phyloP scores from a whole-genome alignment of 2,329 filamentous ascomycete genomes.

The Lecanosticta acicola region DNA sequence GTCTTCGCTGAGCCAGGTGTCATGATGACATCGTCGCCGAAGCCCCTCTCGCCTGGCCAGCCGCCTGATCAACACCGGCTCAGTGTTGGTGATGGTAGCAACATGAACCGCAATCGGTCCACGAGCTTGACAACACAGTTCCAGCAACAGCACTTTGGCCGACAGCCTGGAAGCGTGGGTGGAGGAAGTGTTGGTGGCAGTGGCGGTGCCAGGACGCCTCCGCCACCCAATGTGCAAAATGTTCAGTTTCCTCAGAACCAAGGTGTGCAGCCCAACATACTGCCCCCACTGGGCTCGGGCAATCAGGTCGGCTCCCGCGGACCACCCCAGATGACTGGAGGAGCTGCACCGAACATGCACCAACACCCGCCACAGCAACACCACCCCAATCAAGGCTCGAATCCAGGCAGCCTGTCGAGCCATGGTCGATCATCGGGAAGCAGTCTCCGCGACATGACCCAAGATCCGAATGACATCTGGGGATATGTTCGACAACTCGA shows the following conservation, averaged over 20 bases:
- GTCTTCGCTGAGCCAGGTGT: slow-evolving; percentile 62
- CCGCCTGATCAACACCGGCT: slow-evolving; percentile 47
- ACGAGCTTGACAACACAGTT: slow-evolving; percentile 62
- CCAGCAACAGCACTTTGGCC: slow-evolving; percentile 58
- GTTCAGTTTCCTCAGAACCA: slow-evolving; percentile 36
- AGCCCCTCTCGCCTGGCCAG: slow-evolving; percentile 67
- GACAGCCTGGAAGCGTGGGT: slow-evolving; percentile 24
- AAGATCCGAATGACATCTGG: slow-evolving; percentile 55
- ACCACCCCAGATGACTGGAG: slow-evolving; percentile 17
- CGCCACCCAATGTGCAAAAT: slow-evolving; percentile 39
- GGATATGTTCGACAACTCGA: slow-evolving; percentile 67
- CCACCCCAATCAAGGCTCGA: slow-evolving; percentile 32
- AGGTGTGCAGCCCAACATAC: slow-evolving; percentile 26
- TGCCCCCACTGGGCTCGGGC: slow-evolving; percentile 36
- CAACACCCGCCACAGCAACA: slow-evolving; percentile 36
- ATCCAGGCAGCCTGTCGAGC: slow-evolving; percentile 47
- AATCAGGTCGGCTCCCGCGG: slow-evolving; percentile 23
- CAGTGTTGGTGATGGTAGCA: slow-evolving; percentile 43
- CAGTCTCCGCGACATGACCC: slow-evolving; percentile 64
- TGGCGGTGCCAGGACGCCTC: slow-evolving; percentile 52
- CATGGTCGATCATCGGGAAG: slow-evolving; percentile 53
- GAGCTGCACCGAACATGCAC: slow-evolving; percentile 35
- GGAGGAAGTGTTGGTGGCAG: slow-evolving; percentile 35
- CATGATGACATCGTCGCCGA: slow-evolving; percentile 85
- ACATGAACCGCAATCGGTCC: slow-evolving; percentile 52